phyloP scores from a whole-genome alignment of 2,329 filamentous ascomycete species.

The Aureobasidium zeae region DNA sequence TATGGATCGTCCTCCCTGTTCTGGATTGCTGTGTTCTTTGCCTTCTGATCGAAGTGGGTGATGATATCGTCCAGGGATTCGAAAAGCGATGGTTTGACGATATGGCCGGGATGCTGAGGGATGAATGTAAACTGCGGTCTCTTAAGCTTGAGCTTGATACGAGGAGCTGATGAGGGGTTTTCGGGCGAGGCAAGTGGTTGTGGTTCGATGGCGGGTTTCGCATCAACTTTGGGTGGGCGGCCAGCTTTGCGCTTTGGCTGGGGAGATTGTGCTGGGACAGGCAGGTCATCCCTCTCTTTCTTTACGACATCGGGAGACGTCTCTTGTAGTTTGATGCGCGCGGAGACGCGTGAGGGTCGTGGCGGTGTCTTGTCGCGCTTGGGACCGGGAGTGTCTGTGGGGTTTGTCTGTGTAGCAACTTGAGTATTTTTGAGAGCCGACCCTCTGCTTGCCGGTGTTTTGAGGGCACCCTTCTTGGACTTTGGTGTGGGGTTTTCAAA shows the following conservation, averaged over 20 bases:
- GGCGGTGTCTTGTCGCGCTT: conserved; percentile 9
- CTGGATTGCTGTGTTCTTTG: conserved; percentile 40
- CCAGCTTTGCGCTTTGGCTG: conserved; percentile 12
- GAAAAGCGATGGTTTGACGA: conserved; percentile 23
- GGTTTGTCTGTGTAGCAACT: conserved; percentile 2
- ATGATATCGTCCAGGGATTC: conserved; percentile 26
- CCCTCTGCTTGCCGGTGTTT: conserved; percentile 4
- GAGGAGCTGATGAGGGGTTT: not conserved
- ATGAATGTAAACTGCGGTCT: conserved; percentile 13
- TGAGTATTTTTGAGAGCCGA: conserved; percentile 4
- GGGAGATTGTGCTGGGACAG: not conserved
- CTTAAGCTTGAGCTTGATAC: conserved; percentile 13
- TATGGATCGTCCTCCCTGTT: conserved; percentile 14
- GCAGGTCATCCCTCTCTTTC: conserved; percentile 4
- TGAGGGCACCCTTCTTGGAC: not conserved
- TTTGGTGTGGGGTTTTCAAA: conserved; percentile 5
- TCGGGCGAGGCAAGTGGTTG: conserved; percentile 2
- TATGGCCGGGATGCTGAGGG: conserved; percentile 27
- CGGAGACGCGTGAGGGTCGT: conserved; percentile 7
- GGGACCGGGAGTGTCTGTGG: not conserved
- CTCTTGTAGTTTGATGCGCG: conserved; percentile 6
- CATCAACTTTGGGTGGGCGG: conserved; percentile 1
- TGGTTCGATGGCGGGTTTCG: not conserved
- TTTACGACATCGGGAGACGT: not conserved
- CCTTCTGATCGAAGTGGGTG: conserved; percentile 27